phyloP scores from a whole-genome alignment of 768 basidiomycete species.

The Kwoniella newhampshirensis region DNA sequence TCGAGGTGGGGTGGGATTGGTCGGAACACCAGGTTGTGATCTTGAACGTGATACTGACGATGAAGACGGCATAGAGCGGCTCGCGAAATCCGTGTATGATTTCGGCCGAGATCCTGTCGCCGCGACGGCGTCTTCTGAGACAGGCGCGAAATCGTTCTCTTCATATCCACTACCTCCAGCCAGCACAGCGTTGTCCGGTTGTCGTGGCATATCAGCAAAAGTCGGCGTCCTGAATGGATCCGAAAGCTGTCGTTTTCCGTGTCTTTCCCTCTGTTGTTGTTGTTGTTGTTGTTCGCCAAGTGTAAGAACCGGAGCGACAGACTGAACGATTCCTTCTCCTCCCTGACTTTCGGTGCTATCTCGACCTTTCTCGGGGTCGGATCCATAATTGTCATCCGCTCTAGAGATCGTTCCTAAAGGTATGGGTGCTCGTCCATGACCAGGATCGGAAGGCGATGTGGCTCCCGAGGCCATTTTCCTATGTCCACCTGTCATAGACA shows the following conservation, averaged over 20 bases:
- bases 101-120: too few relatives aligned
- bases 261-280: too few relatives aligned
- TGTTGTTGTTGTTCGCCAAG: too few relatives aligned
- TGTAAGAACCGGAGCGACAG: not conserved
- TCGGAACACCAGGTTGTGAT: conserved; percentile 7
- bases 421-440: conserved; percentile 4
- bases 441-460: conserved; percentile 4
- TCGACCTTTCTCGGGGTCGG: conserved; percentile 6
- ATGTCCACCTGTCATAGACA: not conserved
- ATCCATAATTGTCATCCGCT: conserved; percentile 5
- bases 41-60: not conserved
- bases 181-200: not conserved
- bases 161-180: not conserved
- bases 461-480: conserved; percentile 11
- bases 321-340: not conserved
- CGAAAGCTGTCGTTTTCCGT: not conserved
- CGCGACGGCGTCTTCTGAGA: too few relatives aligned
- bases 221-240: conserved; percentile 17
- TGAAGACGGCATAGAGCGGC: not conserved
- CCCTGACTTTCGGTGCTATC: not conserved
- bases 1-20: not conserved
- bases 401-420: conserved; percentile 2
- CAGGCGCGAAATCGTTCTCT: too few relatives aligned
- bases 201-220: conserved; percentile 9
- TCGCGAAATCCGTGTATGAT: too few relatives aligned